These are phyloP conservation scores for Babesia divergens DNA, from an alignment of 169 alveolate species.

Conservation along the genomic window DNA sequence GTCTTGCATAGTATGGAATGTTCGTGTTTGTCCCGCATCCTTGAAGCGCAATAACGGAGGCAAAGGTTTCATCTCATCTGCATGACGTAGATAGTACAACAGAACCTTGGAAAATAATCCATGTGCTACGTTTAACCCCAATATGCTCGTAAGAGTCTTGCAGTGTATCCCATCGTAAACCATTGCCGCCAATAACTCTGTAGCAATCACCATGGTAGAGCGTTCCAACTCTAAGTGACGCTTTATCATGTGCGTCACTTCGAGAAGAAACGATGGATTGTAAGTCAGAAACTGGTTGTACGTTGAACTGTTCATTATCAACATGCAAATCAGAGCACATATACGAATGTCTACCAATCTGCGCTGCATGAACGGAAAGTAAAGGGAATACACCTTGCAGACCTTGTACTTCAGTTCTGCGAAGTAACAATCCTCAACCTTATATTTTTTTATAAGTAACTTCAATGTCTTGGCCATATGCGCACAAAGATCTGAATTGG, in stretches of 20 bases:
- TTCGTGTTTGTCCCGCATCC: neutral
- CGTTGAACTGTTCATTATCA: slow-evolving; percentile 26
- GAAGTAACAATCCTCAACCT: slow-evolving; percentile 43
- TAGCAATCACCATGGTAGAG: slow-evolving; percentile 49
- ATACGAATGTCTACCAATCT: slow-evolving; percentile 47
- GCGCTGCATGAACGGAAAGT: slow-evolving; percentile 42
- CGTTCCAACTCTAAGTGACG: slow-evolving; percentile 36
- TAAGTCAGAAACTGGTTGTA: slow-evolving; percentile 47
- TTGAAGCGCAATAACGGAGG: slow-evolving; percentile 41
- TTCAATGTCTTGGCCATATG: slow-evolving; percentile 39
- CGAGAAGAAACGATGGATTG: slow-evolving; percentile 61
- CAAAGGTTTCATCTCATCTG: slow-evolving; percentile 26
- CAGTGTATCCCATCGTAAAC: slow-evolving; percentile 63
- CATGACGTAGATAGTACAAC: slow-evolving; percentile 45
- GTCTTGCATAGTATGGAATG: neutral
- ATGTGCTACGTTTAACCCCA: slow-evolving; percentile 53
- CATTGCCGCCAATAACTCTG: slow-evolving; percentile 60
- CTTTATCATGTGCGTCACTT: slow-evolving; percentile 40
- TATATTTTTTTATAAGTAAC: slow-evolving; percentile 30
- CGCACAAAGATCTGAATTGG: slow-evolving; percentile 8
- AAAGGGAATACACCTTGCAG: slow-evolving; percentile 38
- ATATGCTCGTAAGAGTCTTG: slow-evolving; percentile 32
- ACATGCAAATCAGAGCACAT: slow-evolving; percentile 45
- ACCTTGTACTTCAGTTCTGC: slow-evolving; percentile 53
- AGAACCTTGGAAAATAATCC: slow-evolving; percentile 61